Conservation (phyloP, 192 early-diverging fungal genomes). For the Coemansia sp. region DNA sequence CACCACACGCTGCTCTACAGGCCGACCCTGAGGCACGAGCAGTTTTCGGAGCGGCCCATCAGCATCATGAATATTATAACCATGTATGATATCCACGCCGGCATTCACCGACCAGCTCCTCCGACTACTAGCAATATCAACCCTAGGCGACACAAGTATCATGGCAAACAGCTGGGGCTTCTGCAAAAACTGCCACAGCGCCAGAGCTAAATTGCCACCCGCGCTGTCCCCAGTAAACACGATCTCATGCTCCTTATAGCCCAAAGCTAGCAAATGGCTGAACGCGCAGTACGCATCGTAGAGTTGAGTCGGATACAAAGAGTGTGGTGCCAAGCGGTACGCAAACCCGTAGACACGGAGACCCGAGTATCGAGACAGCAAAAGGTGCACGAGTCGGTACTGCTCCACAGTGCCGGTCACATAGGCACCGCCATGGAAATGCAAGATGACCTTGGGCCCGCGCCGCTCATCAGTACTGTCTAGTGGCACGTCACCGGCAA, state of each 20-base stretch:
- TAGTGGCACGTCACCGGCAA: not conserved
- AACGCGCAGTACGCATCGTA: slow-evolving; percentile 83
- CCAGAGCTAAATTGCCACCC: slow-evolving; percentile 50
- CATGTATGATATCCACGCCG: slow-evolving; percentile 17
- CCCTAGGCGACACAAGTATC: slow-evolving; percentile 42
- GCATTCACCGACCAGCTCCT: slow-evolving; percentile 25
- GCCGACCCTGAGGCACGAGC: slow-evolving; percentile 11
- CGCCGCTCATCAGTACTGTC: not conserved
- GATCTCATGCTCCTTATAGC: slow-evolving; percentile 20
- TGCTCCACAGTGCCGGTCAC: slow-evolving; percentile 42
- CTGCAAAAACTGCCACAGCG: slow-evolving; percentile 36
- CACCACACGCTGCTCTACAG: slow-evolving; percentile 6
- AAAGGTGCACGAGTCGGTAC: slow-evolving; percentile 47
- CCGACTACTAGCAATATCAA: slow-evolving; percentile 29
- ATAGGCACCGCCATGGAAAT: slow-evolving; percentile 80
- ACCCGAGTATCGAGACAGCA: slow-evolving; percentile 57
- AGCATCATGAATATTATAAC: not conserved
- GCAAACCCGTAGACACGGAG: slow-evolving; percentile 58
- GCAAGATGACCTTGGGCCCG: slow-evolving; percentile 55
- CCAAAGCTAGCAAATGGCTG: slow-evolving; percentile 56
- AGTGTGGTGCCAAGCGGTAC: slow-evolving; percentile 83
- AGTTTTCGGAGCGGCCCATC: slow-evolving; percentile 8
- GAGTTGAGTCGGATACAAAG: slow-evolving; percentile 80
- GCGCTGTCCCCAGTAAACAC: slow-evolving; percentile 53
- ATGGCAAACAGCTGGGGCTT: not conserved